A percentile compares a stretch with the other conserved stretches of the same genome.
These are phyloP conservation scores for Onygenales sp. DNA, from an alignment of 2,329 filamentous ascomycete genomes.

Conservation along the genomic window DNA sequence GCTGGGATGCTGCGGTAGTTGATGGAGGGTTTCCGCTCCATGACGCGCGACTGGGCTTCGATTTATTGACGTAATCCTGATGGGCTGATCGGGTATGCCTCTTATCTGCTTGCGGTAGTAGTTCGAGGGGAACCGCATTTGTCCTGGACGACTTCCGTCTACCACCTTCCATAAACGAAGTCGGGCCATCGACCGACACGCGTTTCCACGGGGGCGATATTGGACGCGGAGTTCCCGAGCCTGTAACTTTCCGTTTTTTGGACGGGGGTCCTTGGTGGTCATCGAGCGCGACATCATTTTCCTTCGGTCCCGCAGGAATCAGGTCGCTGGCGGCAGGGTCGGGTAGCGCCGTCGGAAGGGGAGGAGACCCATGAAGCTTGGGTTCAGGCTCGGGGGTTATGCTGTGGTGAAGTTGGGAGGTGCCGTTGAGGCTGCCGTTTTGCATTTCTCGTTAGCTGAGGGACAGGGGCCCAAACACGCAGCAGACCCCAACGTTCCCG, in stretches of 20 bases:
- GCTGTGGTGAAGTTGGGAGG: conserved; percentile 28
- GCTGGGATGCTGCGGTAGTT: conserved; percentile 17
- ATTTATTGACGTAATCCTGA: conserved; percentile 23
- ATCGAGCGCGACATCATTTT: conserved; percentile 19
- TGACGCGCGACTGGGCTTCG: conserved; percentile 15
- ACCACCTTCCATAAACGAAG: conserved; percentile 62
- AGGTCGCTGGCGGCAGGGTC: conserved; percentile 17
- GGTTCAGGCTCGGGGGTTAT: conserved; percentile 23
- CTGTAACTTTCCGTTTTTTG: conserved; percentile 37
- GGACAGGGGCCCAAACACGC: conserved; percentile 31
- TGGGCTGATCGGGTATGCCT: conserved; percentile 35
- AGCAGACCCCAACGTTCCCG: conserved; percentile 38
- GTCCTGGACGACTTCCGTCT: conserved; percentile 53
- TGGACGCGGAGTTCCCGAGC: conserved; percentile 29
- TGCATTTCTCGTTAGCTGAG: conserved; percentile 36
- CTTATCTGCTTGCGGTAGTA: conserved; percentile 39
- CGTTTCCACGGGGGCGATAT: conserved; percentile 89
- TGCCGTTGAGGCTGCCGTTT: conserved; percentile 35
- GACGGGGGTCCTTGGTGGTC: conserved; percentile 31
- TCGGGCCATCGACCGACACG: conserved; percentile 73
- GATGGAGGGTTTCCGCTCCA: conserved; percentile 1
- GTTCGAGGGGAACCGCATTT: conserved; percentile 37
- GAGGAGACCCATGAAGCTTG: conserved; percentile 13
- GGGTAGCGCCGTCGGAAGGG: conserved; percentile 12
- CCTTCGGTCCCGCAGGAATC: conserved; percentile 19